Evolutionary conservation across 2,329 filamentous ascomycete genomes (phyloP).

Genomic region (Talaromyces funiculosus): DNA sequence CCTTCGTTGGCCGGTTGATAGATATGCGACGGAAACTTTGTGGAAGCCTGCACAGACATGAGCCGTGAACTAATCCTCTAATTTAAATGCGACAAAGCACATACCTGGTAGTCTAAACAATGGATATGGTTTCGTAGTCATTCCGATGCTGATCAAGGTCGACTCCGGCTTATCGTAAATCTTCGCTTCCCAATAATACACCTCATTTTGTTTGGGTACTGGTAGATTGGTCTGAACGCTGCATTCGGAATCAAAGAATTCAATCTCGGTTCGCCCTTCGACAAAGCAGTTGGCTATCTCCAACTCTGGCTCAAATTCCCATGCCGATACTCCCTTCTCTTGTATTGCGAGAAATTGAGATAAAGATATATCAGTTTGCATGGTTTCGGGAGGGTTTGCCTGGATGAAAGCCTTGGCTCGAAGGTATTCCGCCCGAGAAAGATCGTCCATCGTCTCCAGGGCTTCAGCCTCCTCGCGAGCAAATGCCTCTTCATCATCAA

Average conservation of each 20-base stretch:
- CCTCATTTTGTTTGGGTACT: slow-evolving; percentile 96
- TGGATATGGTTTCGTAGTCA: slow-evolving; percentile 95
- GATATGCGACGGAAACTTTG: slow-evolving; percentile 86
- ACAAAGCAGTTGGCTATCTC: slow-evolving; percentile 99
- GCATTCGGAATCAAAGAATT: slow-evolving; percentile 97
- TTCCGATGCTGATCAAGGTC: slow-evolving; percentile 81
- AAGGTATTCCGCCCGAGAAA: slow-evolving; percentile 82
- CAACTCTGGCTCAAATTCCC: slow-evolving; percentile 98
- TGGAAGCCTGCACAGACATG: slow-evolving; percentile 62
- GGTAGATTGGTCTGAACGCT: slow-evolving; percentile 95
- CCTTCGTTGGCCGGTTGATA: slow-evolving; percentile 77
- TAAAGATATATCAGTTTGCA: slow-evolving; percentile 93
- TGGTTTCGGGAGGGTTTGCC: slow-evolving; percentile 88
- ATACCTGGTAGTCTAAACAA: slow-evolving; percentile 87
- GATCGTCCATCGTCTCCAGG: slow-evolving; percentile 89
- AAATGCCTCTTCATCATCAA: slow-evolving; percentile 95
- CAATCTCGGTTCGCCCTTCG: slow-evolving; percentile 90
- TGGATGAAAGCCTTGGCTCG: slow-evolving; percentile 94
- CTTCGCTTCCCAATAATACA: slow-evolving; percentile 99
- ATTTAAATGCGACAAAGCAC: slow-evolving; percentile 24
- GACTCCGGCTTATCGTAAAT: slow-evolving; percentile 94
- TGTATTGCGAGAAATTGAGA: slow-evolving; percentile 98
- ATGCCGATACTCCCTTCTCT: slow-evolving; percentile 98
- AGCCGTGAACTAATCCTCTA: neutral
- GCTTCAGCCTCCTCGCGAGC: slow-evolving; percentile 90